Evolutionary conservation across 192 early-diverging fungal genomes (phyloP).

Genomic region (Rhizophagus clarus): DNA sequence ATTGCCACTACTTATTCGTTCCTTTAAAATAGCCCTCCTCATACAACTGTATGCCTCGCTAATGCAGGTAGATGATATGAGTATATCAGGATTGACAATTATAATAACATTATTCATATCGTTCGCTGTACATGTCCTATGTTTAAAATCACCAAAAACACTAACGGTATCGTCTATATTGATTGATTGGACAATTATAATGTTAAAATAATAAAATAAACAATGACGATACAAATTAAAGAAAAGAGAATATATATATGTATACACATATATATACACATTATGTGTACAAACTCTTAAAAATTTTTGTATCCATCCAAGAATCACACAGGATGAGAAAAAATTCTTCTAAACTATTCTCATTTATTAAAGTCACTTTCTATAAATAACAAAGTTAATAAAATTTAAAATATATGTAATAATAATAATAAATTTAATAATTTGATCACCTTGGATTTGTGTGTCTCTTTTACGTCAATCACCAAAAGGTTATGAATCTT

Average conservation of each 20-base stretch:
- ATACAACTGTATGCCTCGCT: conserved; percentile 77
- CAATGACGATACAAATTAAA: background rate
- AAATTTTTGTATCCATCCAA: background rate
- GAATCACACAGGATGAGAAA: background rate
- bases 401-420: no score
- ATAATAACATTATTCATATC: conserved; percentile 29
- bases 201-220: background rate
- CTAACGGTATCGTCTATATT: background rate
- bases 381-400: background rate
- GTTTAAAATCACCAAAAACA: background rate
- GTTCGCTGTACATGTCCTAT: background rate
- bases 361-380: background rate
- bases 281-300: background rate
- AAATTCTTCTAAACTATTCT: background rate
- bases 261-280: no score
- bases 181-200: background rate
- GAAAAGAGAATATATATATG: background rate
- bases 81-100: conserved; percentile 78
- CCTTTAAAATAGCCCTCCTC: conserved; percentile 76
- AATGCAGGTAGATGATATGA: conserved; percentile 77
- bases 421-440: background rate
- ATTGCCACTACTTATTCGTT: conserved; percentile 51
- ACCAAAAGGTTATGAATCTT: background rate
- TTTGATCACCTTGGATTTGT: background rate
- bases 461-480: background rate